Evolutionary conservation across 768 basidiomycete species (phyloP), one percentile per base, ranked within the genome.

Genomic region (Coprinopsis sp.): DNA sequence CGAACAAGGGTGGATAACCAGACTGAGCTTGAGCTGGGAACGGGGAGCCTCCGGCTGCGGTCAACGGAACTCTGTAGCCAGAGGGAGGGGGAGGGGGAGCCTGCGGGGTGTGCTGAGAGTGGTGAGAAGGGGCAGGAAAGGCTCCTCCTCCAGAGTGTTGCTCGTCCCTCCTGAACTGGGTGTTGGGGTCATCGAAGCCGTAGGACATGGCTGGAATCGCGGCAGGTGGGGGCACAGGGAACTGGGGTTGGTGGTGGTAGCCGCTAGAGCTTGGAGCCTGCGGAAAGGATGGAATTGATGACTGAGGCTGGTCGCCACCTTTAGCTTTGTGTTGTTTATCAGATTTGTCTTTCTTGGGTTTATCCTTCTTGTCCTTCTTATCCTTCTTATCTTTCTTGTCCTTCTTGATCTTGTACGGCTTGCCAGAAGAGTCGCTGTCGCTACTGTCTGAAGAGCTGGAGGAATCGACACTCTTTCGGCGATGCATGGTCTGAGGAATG

Each of bases 51-150:
- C 68, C 52, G 18, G 56, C 56, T 2, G 69, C 69, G 39, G 63
- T 65, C 36, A 87, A 65, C 0, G 83, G 72, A 44, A 87, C 60
- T 52, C 87, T 82, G 56, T 72, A 79, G 11, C 87, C 87, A 1
- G 86, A 85, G 2, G 81, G 75, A 0, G 83, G 80, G 0, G 73
- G 64, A 3, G 54, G 6, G 31, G 37, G 47, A 44, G 40, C 27
- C 45, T 47, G 36, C 25, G 29, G 1, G 18, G 16, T 38, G 40
- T 42, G 38, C n/a, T 38, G 24, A n/a, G n/a, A n/a, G n/a, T n/a
- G n/a, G n/a, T n/a, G n/a, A n/a, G n/a, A n/a, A n/a, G n/a, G n/a
- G n/a, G n/a, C n/a, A n/a, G n/a, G n/a, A n/a, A n/a, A n/a, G n/a
- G n/a, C n/a, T n/a, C n/a, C n/a, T n/a, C n/a, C n/a, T n/a, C n/a